Evolutionary conservation across 2,329 filamentous ascomycete genomes (phyloP).

Genomic region (Mycosphaerelloides madeirae): DNA sequence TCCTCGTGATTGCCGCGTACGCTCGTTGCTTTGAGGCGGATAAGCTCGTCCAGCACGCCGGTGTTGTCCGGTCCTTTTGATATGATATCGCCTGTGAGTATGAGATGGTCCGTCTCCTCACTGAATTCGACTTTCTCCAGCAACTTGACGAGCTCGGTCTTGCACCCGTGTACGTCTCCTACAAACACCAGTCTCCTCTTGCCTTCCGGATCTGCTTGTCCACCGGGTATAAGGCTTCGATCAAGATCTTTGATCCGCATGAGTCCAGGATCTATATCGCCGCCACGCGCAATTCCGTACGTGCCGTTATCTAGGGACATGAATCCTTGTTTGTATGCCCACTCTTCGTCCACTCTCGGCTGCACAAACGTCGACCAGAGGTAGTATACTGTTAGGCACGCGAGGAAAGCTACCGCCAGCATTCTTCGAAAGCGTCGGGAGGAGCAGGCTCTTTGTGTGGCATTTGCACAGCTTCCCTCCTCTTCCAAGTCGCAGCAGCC

Average conservation of each 20-base stretch:
- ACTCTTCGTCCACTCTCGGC: constrained; percentile 34
- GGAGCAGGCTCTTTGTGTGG: constrained; percentile 12
- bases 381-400: constrained; percentile 30
- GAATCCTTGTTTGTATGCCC: constrained; percentile 34
- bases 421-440: constrained; percentile 27
- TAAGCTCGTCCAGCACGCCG: constrained; percentile 71
- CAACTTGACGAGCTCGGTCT: constrained; percentile 56
- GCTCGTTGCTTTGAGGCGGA: constrained; percentile 67
- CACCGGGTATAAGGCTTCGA: constrained; percentile 30
- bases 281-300: constrained; percentile 28
- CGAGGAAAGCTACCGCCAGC: constrained; percentile 30
- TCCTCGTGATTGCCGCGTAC: constrained; percentile 95
- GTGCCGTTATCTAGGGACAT: constrained; percentile 23
- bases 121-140: constrained; percentile 64
- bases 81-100: constrained; percentile 74
- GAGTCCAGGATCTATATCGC: constrained; percentile 35
- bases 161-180: constrained; percentile 91
- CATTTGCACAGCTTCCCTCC: constrained; percentile 28
- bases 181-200: constrained; percentile 68
- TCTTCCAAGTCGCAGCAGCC: constrained; percentile 32
- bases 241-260: constrained; percentile 49
- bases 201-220: constrained; percentile 30
- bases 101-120: constrained; percentile 62
- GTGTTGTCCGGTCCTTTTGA: constrained; percentile 80
- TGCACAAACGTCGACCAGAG: constrained; percentile 36